Percentiles rank a stretch among this genome's conserved stretches.
phyloP scores from a whole-genome alignment of 495 filamentous ascomycete species.

The Neurospora sp. region DNA sequence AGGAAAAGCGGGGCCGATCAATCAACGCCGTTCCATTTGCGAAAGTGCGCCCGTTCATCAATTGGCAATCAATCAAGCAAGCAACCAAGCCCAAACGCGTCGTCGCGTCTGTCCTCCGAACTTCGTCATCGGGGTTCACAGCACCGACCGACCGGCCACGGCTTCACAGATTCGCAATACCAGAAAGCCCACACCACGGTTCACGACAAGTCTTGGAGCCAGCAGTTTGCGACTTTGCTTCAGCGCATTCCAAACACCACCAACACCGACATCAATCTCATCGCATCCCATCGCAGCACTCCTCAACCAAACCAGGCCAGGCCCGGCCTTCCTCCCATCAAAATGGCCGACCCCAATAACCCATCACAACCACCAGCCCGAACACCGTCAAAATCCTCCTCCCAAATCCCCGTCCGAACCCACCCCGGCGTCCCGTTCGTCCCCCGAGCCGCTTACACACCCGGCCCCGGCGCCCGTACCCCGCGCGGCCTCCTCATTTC shows the following conservation, averaged over 20 bases:
- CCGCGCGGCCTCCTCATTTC: slow-evolving; percentile 22
- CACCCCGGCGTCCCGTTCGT: background rate
- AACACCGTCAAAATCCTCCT: background rate
- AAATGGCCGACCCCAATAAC: background rate
- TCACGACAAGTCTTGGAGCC: background rate
- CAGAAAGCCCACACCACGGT: background rate
- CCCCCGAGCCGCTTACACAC: slow-evolving; percentile 7
- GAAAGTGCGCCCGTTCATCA: background rate
- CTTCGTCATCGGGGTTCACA: background rate
- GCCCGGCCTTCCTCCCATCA: background rate
- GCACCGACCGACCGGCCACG: background rate
- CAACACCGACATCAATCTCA: background rate
- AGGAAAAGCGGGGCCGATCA: background rate
- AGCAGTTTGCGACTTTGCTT: background rate
- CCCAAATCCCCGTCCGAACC: slow-evolving; percentile 1
- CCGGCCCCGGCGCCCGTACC: slow-evolving; percentile 4
- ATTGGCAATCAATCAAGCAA: background rate
- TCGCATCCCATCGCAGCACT: background rate
- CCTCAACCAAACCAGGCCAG: background rate
- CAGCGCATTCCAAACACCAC: background rate
- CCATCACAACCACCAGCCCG: background rate
- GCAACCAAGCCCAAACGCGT: background rate
- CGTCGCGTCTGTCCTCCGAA: background rate
- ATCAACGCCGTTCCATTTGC: background rate
- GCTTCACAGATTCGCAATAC: background rate